Evolutionary conservation across 169 alveolate species (phyloP).

Genomic region (Besnoitia besnoiti): DNA sequence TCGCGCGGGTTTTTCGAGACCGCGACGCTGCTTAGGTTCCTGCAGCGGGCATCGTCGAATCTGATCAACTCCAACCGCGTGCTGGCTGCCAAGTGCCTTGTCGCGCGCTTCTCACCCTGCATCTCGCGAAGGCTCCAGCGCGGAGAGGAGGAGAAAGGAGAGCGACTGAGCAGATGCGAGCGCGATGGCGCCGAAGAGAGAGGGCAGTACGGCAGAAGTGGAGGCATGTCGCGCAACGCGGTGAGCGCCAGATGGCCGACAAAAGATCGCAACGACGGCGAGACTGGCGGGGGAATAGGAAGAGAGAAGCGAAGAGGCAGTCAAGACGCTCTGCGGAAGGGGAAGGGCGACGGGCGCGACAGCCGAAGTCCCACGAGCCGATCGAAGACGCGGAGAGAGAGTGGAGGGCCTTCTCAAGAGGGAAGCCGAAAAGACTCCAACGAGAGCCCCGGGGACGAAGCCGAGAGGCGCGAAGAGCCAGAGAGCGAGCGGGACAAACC

Average conservation of each 20-base stretch:
- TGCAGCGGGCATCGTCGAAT: neutral
- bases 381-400: too few species aligned
- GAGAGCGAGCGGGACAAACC: neutral
- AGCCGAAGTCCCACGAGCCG: too few species aligned
- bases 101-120: constrained; percentile 1
- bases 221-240: neutral
- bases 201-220: neutral
- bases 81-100: neutral
- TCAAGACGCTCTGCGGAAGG: too few species aligned
- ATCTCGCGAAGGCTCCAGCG: neutral
- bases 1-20: too few species aligned
- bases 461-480: neutral
- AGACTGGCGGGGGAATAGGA: too few species aligned
- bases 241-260: neutral
- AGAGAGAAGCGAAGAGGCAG: too few species aligned
- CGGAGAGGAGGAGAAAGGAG: neutral
- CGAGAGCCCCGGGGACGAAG: neutral
- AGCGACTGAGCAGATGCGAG: neutral
- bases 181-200: neutral
- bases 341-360: too few species aligned
- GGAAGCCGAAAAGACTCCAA: neutral
- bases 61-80: neutral
- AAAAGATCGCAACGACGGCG: neutral
- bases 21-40: neutral
- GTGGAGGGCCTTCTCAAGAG: too few species aligned